Base-by-base conservation (phyloP, 257 asterid species). In the Linaria vulgaris region DNA sequence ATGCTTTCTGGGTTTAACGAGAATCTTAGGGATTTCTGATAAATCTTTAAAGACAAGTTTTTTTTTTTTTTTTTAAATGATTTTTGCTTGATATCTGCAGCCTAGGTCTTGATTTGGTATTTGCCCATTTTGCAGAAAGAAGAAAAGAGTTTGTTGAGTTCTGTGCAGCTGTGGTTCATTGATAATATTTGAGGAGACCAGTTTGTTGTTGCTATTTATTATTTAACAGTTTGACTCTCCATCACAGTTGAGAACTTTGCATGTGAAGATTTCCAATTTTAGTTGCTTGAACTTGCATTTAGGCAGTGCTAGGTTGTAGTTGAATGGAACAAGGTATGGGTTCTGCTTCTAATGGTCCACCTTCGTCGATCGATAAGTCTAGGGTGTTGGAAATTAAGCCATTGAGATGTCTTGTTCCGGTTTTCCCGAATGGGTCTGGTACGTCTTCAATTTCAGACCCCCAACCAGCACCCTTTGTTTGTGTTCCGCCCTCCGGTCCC, bases 401-500 rank as follows among this genome's bases (percentile, higher is more conserved):
- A 45, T 31, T 89, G 75, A 87, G 89, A 81, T 69, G 82, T 72
- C 84, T 92, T 56, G 85, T 74, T 48, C 97, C 99, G 2, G 71
- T 89, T 68, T 92, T 92, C 66, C 97, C 94, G 6, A 73, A 81
- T 17, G 70, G 84, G 48, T 70, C 82, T 14, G 94, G 85, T 20
- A n/a, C n/a, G n/a, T n/a, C n/a, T n/a, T n/a, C n/a, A n/a, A 62
- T 66, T 78, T 71, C 83, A 5, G 66, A 58, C 53, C 85, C 95
- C 16, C 87, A 84, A n/a, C 85, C 95, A 1, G 34, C 90, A 21
- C 92, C 97, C 25, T 94, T 94, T 69, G 90, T 83, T 13, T 90
- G 99, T 68, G 90, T 94, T 51, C 81, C 99, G 13, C 99, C 99
- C 4, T 50, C 81, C 10, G 99, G 99, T 44, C 99, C 99, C 39